Percentiles rank a stretch among this genome's conserved stretches.
phyloP scores from a whole-genome alignment of 2,329 filamentous ascomycete genomes.

The Fusarium sp. region DNA sequence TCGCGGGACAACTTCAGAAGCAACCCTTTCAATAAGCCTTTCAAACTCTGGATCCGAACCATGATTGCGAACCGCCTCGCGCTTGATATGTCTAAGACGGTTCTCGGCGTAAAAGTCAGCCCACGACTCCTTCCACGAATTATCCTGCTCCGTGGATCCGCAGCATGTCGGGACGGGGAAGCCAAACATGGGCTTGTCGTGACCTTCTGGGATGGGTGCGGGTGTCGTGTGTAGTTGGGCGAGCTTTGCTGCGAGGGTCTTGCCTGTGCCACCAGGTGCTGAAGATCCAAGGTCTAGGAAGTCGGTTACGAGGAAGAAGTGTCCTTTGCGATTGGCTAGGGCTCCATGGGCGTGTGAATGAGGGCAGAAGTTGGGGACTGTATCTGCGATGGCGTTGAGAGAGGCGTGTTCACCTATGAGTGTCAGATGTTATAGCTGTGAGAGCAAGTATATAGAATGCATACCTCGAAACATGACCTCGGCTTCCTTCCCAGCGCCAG shows the following conservation, averaged over 20 bases:
- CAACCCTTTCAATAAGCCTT: conserved; percentile 69
- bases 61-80: conserved; percentile 64
- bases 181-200: conserved; percentile 72
- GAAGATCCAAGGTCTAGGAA: conserved; percentile 72
- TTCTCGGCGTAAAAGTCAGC: conserved; percentile 84
- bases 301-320: conserved; percentile 73
- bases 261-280: conserved; percentile 54
- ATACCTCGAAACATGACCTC: conserved; percentile 75
- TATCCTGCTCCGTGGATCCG: conserved; percentile 83
- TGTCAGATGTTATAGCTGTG: conserved; percentile 8
- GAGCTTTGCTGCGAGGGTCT: conserved; percentile 75
- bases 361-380: conserved; percentile 78
- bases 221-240: conserved; percentile 79
- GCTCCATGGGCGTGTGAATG: conserved; percentile 75
- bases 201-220: conserved; percentile 68
- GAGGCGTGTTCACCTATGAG: conserved; percentile 78
- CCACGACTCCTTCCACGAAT: conserved; percentile 76
- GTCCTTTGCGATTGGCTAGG: conserved; percentile 59
- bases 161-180: conserved; percentile 88
- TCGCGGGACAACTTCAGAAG: conserved; percentile 71
- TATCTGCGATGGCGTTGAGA: conserved; percentile 78
- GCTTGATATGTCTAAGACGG: conserved; percentile 71
- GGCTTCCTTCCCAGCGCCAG: conserved; percentile 64
- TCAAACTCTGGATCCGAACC: conserved; percentile 69
- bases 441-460: conserved; percentile 30